Evolutionary conservation across 495 filamentous ascomycete genomes (phyloP), one percentile per base, ranked within the genome.

Genomic region (Penicillium lividum): DNA sequence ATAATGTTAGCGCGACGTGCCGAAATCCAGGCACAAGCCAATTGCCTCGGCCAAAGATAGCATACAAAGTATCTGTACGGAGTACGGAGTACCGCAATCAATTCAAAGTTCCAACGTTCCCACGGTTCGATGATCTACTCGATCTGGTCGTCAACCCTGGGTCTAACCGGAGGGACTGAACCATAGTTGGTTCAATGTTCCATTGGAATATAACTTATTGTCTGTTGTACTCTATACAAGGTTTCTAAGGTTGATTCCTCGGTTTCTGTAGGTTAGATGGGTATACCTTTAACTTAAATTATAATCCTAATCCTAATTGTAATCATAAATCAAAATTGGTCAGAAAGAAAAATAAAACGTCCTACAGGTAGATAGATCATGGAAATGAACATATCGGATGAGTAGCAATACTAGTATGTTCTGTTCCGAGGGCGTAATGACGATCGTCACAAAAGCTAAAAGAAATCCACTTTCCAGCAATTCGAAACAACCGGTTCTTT

Each of bases 401-500:
- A 22, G 22, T 22, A 1, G 22, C 2, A 22, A 1, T 22, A 22
- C 22, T 22, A 22, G 22, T 22, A 36, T 4, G 0, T 36, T 29
- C 9, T 33, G 45, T 49, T 49, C 31, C 36, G 54, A 40, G 46
- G 40, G 27, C 53, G 29, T 59, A 55, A 66, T 66, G 60, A 66
- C 53, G 63, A 66, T 66, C 63, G 60, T 44, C 53, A 53, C 45
- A 48, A 22, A 22, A 40, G 33, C 54, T 64, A 51, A 58, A 57
- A 46, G 22, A 46, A 61, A 51, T 53, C 62, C 62, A 65, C 62
- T 65, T 57, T 62, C 42, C 51, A 43, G 50, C 56, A 47, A 62
- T 55, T 43, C 60, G 60, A 66, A 66, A 66, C 63, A 51, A 33
- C 60, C 63, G 63, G 63, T 40, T 48, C 13, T 29, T 16, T 18